Conservation (phyloP, 352 stramenopile species). For the Globisporangium camurandrum region DNA sequence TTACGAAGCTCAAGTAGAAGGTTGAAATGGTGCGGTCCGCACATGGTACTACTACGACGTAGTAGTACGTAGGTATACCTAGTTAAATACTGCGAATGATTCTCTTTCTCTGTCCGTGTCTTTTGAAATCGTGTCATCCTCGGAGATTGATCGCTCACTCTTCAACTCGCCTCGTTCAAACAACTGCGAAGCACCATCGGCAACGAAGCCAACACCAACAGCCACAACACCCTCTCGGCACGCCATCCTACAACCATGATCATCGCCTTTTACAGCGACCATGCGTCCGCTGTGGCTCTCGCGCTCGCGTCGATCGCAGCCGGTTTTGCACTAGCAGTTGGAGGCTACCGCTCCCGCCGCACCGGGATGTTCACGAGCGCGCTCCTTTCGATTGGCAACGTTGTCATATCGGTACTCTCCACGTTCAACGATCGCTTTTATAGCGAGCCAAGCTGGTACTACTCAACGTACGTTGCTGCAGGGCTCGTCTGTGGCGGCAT, state of each 20-base stretch:
- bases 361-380: background rate
- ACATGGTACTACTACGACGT: too few species aligned
- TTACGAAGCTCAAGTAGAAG: too few species aligned
- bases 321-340: background rate
- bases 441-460: background rate
- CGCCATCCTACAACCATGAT: background rate
- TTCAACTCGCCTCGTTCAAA: too few species aligned
- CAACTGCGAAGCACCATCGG: too few species aligned
- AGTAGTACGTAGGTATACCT: too few species aligned
- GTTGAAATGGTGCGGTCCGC: too few species aligned
- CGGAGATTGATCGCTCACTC: too few species aligned
- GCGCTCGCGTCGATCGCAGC: background rate
- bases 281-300: background rate
- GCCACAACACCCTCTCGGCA: background rate
- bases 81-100: too few species aligned
- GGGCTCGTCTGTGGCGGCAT: background rate
- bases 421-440: background rate
- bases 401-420: background rate
- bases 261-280: background rate
- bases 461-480: background rate
- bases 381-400: conserved; percentile 4
- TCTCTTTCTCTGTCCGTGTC: too few species aligned
- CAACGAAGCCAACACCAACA: background rate
- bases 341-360: background rate
- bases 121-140: too few species aligned